Percentiles rank a stretch among this genome's conserved stretches.
These are phyloP conservation scores for Phaeosphaeriaceae sp. DNA, from an alignment of 2,329 filamentous ascomycete genomes.

Conservation along the genomic window DNA sequence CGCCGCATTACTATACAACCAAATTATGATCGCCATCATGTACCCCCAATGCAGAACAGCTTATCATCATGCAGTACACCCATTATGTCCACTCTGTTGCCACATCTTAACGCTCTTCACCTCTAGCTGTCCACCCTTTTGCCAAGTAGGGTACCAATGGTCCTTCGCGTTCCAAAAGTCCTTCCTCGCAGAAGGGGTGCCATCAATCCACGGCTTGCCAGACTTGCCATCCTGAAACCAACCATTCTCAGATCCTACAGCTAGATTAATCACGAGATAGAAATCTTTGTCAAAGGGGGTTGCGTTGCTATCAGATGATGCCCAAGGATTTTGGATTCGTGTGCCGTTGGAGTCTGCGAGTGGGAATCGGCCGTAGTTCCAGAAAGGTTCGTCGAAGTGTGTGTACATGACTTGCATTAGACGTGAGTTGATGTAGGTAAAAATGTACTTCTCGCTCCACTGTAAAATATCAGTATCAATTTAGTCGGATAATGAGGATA, in stretches of 20 bases:
- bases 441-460: conserved; percentile 88
- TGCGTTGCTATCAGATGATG: conserved; percentile 62
- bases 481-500: background rate
- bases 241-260: conserved; percentile 78
- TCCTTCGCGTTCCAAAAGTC: conserved; percentile 78
- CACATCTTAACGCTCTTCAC: conserved; percentile 69
- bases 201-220: conserved; percentile 81
- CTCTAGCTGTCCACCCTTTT: conserved; percentile 66
- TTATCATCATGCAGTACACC: conserved; percentile 41
- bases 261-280: conserved; percentile 77
- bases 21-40: no score
- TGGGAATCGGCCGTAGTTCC: conserved; percentile 72
- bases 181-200: conserved; percentile 67
- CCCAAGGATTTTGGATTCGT: conserved; percentile 68
- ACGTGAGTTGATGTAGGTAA: conserved; percentile 82
- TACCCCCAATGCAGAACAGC: background rate
- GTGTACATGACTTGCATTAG: conserved; percentile 82
- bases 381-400: conserved; percentile 71
- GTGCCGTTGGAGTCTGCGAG: conserved; percentile 69
- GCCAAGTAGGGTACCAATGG: conserved; percentile 75
- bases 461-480: conserved; percentile 15
- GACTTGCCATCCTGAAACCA: conserved; percentile 79
- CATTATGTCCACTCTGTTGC: conserved; percentile 58
- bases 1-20: no score
- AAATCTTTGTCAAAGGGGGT: conserved; percentile 79